Conservation (phyloP, 2,329 filamentous ascomycete genomes). For the Claviceps cyperi region DNA sequence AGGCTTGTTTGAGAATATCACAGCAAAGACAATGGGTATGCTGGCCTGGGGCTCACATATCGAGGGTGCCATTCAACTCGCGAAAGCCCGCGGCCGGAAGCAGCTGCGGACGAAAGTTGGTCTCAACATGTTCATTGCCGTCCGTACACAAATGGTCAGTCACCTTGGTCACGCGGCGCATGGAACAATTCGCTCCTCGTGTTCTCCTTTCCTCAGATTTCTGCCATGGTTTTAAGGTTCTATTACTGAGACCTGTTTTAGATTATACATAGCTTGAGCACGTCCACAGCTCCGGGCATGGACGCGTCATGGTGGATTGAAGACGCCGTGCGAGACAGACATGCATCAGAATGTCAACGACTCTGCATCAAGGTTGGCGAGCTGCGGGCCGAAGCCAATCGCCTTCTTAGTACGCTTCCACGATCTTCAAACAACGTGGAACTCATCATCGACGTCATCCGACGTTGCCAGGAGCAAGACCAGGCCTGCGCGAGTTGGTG, state of each 20-base stretch:
- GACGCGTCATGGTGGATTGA: conserved; percentile 45
- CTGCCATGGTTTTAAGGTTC: background rate
- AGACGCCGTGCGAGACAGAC: conserved; percentile 34
- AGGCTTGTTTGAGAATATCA: conserved; percentile 47
- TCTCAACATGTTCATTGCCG: conserved; percentile 41
- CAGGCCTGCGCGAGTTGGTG: conserved; percentile 38
- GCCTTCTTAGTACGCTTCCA: conserved; percentile 29
- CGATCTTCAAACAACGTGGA: conserved; percentile 36
- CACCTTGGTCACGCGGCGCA: background rate
- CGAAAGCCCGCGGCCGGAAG: conserved; percentile 40
- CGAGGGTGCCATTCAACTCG: conserved; percentile 48
- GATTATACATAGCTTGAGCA: conserved; percentile 43
- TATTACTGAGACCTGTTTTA: conserved; percentile 12
- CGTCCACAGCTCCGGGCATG: conserved; percentile 36
- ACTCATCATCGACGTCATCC: conserved; percentile 36
- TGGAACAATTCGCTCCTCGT: background rate
- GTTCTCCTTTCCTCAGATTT: too few relatives aligned
- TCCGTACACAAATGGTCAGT: conserved; percentile 45
- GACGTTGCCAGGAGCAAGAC: conserved; percentile 36
- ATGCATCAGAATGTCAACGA: conserved; percentile 32
- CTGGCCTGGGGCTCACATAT: conserved; percentile 49
- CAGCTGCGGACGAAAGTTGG: conserved; percentile 40
- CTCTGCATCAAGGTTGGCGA: conserved; percentile 40
- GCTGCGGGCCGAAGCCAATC: conserved; percentile 38
- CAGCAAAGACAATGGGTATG: conserved; percentile 37